phyloP scores from a whole-genome alignment of 208 protist genomes.

The Trypanosoma brucei region DNA sequence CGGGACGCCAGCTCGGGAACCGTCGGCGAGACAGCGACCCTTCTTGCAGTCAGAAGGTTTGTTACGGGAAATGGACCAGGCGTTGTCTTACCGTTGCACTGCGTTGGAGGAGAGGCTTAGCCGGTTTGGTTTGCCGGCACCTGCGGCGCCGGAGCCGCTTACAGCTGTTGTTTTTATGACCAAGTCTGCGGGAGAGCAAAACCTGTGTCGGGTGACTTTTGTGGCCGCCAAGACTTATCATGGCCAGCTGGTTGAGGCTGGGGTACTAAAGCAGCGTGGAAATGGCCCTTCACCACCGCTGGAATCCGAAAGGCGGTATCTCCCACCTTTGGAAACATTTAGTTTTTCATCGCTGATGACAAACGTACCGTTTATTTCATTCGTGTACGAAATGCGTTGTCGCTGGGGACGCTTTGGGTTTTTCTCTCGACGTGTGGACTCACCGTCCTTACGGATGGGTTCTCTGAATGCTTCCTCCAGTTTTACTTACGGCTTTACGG shows the following conservation, averaged over 20 bases:
- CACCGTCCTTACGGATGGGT: constrained; percentile 10
- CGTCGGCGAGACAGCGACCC: too few species aligned
- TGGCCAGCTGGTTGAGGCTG: constrained; percentile 68
- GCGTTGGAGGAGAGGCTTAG: constrained; percentile 8
- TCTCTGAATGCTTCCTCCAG: constrained; percentile 13
- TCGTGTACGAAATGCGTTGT: constrained; percentile 84
- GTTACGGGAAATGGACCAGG: neutral
- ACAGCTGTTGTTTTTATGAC: constrained; percentile 81
- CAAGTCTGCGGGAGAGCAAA: constrained; percentile 84
- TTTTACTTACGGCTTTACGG: constrained; percentile 5
- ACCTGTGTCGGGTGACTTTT: constrained; percentile 71
- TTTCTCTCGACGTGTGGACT: constrained; percentile 22
- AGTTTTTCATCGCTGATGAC: constrained; percentile 83
- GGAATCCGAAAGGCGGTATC: constrained; percentile 1
- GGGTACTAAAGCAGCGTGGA: constrained; percentile 37
- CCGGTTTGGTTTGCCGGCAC: constrained; percentile 42
- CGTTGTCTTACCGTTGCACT: neutral
- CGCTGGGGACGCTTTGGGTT: constrained; percentile 67
- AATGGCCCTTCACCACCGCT: neutral
- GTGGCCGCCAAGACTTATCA: constrained; percentile 82
- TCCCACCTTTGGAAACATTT: constrained; percentile 83
- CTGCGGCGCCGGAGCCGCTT: constrained; percentile 65
- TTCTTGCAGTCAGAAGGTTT: neutral
- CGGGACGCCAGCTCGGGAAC: too few species aligned
- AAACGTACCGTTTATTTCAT: constrained; percentile 82